phyloP scores from a whole-genome alignment of 1,284 basidiomycete genomes.

The Microbotryum violaceum region DNA sequence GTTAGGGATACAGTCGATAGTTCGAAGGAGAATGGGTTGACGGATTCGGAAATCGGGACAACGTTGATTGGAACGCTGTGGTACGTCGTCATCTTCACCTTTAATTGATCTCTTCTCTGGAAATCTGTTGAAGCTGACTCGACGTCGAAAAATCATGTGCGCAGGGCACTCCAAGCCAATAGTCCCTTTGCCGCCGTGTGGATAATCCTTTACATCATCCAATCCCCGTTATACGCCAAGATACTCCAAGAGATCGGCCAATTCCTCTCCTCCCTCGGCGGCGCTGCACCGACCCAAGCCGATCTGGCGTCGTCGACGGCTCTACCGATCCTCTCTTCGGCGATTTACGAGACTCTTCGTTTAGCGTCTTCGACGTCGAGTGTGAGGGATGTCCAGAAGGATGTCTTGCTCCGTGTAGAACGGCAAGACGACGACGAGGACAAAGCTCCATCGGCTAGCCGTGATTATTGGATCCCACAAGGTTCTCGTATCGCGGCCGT shows the following conservation, averaged over 20 bases:
- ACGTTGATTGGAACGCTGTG: constrained; percentile 3
- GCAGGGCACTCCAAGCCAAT: constrained; percentile 41
- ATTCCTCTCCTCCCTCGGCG: not conserved
- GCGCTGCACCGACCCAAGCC: constrained; percentile 4
- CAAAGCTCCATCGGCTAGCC: too few species aligned
- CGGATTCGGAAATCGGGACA: constrained; percentile 26
- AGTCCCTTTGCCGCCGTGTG: constrained; percentile 39
- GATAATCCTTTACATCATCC: constrained; percentile 37
- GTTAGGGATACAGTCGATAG: constrained; percentile 30
- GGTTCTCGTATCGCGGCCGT: constrained; percentile 33
- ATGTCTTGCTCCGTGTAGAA: constrained; percentile 22
- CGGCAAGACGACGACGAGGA: constrained; percentile 1
- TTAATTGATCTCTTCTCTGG: not conserved
- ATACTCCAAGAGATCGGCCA: constrained; percentile 37
- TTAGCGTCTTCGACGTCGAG: constrained; percentile 32
- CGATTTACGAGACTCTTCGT: constrained; percentile 42
- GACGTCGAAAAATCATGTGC: constrained; percentile 11
- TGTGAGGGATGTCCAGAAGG: too few species aligned
- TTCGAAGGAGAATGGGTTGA: constrained; percentile 29
- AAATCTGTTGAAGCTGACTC: not conserved
- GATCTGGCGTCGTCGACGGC: constrained; percentile 24
- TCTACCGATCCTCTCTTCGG: constrained; percentile 35
- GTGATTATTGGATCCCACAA: constrained; percentile 11
- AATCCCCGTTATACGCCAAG: constrained; percentile 29
- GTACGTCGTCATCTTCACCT: not conserved